Evolutionary conservation across 1,284 basidiomycete genomes (phyloP).

Genomic region (Cutaneotrichosporon cyanovorans): DNA sequence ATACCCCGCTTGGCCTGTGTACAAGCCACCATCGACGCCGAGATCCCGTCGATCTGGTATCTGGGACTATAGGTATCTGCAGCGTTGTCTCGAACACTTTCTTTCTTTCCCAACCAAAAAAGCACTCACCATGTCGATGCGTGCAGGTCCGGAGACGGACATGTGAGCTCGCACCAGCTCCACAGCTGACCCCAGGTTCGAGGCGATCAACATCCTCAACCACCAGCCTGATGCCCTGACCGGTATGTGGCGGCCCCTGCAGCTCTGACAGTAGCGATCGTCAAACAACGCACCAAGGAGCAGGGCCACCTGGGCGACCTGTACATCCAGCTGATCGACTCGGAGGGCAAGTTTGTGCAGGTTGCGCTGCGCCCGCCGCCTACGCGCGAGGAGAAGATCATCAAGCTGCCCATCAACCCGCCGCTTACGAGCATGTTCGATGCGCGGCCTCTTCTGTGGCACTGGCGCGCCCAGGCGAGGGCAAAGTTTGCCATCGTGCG

Average conservation of each 20-base stretch:
- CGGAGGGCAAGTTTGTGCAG: slow-evolving; percentile 11
- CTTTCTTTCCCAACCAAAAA: no score
- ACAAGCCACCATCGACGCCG: no score
- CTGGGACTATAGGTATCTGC: no score
- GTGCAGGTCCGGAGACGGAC: no score
- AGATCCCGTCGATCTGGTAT: no score
- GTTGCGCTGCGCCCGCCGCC: slow-evolving; percentile 25
- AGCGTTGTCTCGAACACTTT: no score
- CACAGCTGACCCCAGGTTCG: slow-evolving; percentile 9
- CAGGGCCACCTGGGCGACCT: slow-evolving; percentile 30
- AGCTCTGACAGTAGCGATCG: slow-evolving; percentile 18
- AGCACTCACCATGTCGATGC: no score
- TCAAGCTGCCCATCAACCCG: slow-evolving; percentile 23
- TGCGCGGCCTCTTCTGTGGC: slow-evolving; percentile 11
- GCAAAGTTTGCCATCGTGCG: slow-evolving; percentile 25
- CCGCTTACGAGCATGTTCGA: slow-evolving; percentile 17
- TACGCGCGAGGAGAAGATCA: slow-evolving; percentile 7
- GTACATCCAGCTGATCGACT: slow-evolving; percentile 21
- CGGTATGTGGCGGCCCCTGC: slow-evolving; percentile 14
- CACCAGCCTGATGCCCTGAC: slow-evolving; percentile 27
- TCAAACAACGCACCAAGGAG: slow-evolving; percentile 21
- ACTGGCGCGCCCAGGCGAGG: slow-evolving; percentile 14
- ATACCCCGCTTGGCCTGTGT: no score
- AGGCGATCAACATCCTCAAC: slow-evolving; percentile 19
- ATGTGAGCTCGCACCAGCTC: no score